Conservation (phyloP, 2,329 filamentous ascomycete genomes). For the Pseudopyricularia cyperi region DNA sequence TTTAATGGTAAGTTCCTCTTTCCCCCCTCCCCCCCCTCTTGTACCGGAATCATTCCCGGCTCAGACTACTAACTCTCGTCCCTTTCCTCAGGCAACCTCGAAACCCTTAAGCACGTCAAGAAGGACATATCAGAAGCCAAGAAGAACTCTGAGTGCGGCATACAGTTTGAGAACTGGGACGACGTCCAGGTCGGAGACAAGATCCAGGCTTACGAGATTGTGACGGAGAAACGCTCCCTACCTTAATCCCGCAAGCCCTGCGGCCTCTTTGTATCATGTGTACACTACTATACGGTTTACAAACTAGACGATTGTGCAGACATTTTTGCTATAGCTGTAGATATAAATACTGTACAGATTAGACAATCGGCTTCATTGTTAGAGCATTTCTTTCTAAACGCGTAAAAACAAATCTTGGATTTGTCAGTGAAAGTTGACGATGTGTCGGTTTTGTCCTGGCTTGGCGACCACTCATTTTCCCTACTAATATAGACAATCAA, state of each 20-base stretch:
- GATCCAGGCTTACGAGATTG: conserved; percentile 78
- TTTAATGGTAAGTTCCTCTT: conserved; percentile 59
- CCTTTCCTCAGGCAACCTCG: conserved; percentile 49
- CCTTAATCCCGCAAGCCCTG: background rate
- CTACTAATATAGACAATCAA: too few relatives aligned
- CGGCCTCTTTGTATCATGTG: too few relatives aligned
- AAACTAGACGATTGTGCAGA: too few relatives aligned
- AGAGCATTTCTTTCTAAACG: too few relatives aligned
- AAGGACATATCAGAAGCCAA: conserved; percentile 82
- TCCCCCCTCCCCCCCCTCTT: background rate
- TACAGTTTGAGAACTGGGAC: conserved; percentile 70
- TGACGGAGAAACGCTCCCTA: conserved; percentile 52
- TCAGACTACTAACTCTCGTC: background rate
- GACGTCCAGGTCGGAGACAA: conserved; percentile 70
- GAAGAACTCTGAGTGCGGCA: conserved; percentile 88
- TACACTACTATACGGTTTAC: too few relatives aligned
- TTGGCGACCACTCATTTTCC: too few relatives aligned
- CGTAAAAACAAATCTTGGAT: too few relatives aligned
- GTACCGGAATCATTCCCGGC: background rate
- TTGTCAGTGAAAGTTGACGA: too few relatives aligned
- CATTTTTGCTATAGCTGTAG: too few relatives aligned
- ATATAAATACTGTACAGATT: too few relatives aligned
- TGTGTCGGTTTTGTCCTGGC: too few relatives aligned
- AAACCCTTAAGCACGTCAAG: conserved; percentile 81
- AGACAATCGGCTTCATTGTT: too few relatives aligned